These are phyloP conservation scores for Arabidopsis suecica DNA, from an alignment of 345 rosid genomes.

Conservation along the genomic window DNA sequence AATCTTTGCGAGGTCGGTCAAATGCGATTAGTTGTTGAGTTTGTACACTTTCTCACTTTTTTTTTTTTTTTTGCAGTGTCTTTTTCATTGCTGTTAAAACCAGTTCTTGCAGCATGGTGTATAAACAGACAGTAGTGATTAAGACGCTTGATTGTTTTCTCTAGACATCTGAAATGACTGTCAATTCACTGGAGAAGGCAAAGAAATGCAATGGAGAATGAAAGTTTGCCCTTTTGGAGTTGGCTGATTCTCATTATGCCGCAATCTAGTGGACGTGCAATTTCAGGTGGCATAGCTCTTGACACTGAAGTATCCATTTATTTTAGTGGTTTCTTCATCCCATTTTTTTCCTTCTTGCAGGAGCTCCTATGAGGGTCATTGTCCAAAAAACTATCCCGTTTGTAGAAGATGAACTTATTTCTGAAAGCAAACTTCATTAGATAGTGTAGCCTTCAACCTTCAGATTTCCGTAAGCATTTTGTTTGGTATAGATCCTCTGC, in stretches of 20 bases:
- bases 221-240: slow-evolving; percentile 67
- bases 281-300: slow-evolving; percentile 17
- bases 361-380: slow-evolving; percentile 52
- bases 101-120: not conserved
- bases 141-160: slow-evolving; percentile 10
- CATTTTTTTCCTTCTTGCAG: slow-evolving; percentile 32
- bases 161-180: slow-evolving; percentile 51
- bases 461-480: slow-evolving; percentile 5
- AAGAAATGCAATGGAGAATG: slow-evolving; percentile 49
- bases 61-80: too few relatives aligned
- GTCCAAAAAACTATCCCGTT: slow-evolving; percentile 75
- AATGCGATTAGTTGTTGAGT: not conserved
- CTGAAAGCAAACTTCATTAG: slow-evolving; percentile 42
- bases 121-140: not conserved
- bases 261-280: slow-evolving; percentile 55
- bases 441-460: slow-evolving; percentile 2
- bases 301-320: slow-evolving; percentile 39
- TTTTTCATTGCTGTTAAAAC: too few relatives aligned
- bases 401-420: too few relatives aligned
- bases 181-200: slow-evolving; percentile 52
- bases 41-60: not conserved
- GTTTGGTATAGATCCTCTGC: not conserved
- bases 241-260: slow-evolving; percentile 72
- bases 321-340: slow-evolving; percentile 1
- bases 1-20: slow-evolving; percentile 52